Evolutionary conservation across 345 rosid genomes (phyloP).

Genomic region (Passiflora organensis): DNA sequence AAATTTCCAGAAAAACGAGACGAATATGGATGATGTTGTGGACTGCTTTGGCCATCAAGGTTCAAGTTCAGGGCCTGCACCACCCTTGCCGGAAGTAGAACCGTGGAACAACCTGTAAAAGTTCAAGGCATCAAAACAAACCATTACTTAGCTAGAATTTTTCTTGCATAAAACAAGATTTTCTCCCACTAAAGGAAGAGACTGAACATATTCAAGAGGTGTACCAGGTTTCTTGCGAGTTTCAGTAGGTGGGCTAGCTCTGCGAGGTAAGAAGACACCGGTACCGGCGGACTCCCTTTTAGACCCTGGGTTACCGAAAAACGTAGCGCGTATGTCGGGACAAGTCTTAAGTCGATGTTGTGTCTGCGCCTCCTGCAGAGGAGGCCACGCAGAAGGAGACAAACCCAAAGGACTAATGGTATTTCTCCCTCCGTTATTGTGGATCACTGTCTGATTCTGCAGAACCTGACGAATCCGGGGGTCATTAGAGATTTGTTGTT

Average conservation of each 20-base stretch:
- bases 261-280: constrained; percentile 85
- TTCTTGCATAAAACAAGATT: too few species aligned
- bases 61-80: constrained; percentile 68
- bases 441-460: constrained; percentile 3
- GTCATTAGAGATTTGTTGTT: constrained; percentile 10
- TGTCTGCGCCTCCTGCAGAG: constrained; percentile 30
- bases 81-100: constrained; percentile 75
- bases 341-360: constrained; percentile 25
- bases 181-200: too few species aligned
- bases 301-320: constrained; percentile 38
- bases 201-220: too few species aligned
- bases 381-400: constrained; percentile 56
- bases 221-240: constrained; percentile 59
- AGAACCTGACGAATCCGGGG: constrained; percentile 25
- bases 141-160: too few species aligned
- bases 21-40: constrained; percentile 24
- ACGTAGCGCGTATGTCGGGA: constrained; percentile 55
- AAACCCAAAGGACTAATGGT: constrained; percentile 21
- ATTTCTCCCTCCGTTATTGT: constrained; percentile 8
- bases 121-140: too few species aligned
- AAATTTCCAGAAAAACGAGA: constrained; percentile 26
- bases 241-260: constrained; percentile 27
- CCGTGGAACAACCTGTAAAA: constrained; percentile 41
- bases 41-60: constrained; percentile 31
- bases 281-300: constrained; percentile 71